Conservation (phyloP, 2,329 filamentous ascomycete species). For the Thyridium curvatum region DNA sequence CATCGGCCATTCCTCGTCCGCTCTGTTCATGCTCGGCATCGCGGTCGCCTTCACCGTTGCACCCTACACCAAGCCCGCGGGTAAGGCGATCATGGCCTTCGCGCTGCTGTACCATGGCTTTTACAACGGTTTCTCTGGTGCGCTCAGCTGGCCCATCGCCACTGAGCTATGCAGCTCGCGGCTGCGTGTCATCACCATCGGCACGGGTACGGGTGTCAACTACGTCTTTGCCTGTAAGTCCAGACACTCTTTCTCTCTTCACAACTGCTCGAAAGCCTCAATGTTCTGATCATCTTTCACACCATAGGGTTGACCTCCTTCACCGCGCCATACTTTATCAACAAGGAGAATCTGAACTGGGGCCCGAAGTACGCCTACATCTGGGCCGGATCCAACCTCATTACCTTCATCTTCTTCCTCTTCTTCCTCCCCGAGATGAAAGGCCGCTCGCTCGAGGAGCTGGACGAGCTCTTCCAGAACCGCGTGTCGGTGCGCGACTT, state of each 20-base stretch:
- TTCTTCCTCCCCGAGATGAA: conserved; percentile 1
- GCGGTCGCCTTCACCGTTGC: conserved; percentile 13
- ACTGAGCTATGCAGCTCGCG: conserved; percentile 24
- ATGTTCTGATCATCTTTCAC: conserved; percentile 2
- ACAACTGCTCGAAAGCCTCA: conserved; percentile 1
- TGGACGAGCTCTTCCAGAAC: conserved; percentile 4
- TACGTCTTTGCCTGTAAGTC: conserved; percentile 27
- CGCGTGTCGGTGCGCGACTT: not conserved
- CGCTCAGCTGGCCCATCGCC: conserved; percentile 24
- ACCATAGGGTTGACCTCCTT: conserved; percentile 28
- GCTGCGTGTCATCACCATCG: conserved; percentile 27
- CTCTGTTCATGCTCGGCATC: conserved; percentile 12
- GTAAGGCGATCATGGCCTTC: conserved; percentile 12
- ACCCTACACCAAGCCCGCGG: conserved; percentile 9
- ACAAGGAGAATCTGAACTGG: conserved; percentile 29
- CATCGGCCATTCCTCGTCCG: conserved; percentile 10
- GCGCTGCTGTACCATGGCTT: conserved; percentile 12
- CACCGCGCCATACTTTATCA: conserved; percentile 36
- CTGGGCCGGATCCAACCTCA: conserved; percentile 21
- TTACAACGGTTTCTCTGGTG: conserved; percentile 15
- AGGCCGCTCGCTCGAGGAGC: conserved; percentile 2
- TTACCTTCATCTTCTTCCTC: conserved; percentile 9
- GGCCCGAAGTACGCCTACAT: conserved; percentile 33
- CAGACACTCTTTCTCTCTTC: not conserved
- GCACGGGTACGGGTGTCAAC: conserved; percentile 24